Evolutionary conservation across 768 basidiomycete species (phyloP).

Genomic region (Auriscalpium microsporum): DNA sequence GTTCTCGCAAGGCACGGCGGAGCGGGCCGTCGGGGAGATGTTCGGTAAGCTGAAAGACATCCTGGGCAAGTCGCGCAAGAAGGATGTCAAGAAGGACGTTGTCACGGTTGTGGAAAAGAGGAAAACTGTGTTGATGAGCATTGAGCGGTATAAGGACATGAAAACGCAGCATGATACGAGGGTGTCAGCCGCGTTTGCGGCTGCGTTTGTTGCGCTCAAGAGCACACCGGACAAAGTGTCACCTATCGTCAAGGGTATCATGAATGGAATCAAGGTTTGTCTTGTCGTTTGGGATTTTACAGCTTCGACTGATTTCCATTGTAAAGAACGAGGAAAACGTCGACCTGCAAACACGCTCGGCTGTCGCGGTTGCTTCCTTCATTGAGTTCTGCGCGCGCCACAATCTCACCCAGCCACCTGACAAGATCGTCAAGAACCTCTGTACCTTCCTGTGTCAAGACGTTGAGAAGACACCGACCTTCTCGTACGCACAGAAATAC

Average conservation of each 20-base stretch:
- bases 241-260: constrained; percentile 92
- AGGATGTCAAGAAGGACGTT: constrained; percentile 70
- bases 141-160: constrained; percentile 72
- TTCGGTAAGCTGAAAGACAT: constrained; percentile 70
- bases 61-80: constrained; percentile 71
- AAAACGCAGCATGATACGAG: constrained; percentile 84
- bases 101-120: constrained; percentile 71
- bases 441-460: constrained; percentile 97
- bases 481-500: constrained; percentile 54
- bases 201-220: constrained; percentile 81
- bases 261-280: constrained; percentile 90
- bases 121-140: constrained; percentile 52
- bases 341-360: constrained; percentile 84
- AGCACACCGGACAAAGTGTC: constrained; percentile 89
- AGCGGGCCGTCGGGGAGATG: constrained; percentile 57
- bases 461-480: constrained; percentile 81
- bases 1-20: constrained; percentile 77
- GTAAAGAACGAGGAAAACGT: constrained; percentile 77
- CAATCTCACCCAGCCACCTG: constrained; percentile 74
- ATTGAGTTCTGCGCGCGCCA: constrained; percentile 74
- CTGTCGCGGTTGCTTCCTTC: constrained; percentile 78
- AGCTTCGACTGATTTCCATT: not conserved
- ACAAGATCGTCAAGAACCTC: constrained; percentile 95
- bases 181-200: constrained; percentile 83
- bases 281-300: not conserved